Evolutionary conservation across 2,329 filamentous ascomycete species (phyloP), one percentile per base, ranked within the genome.

Genomic region (Xylaria hypoxylon): DNA sequence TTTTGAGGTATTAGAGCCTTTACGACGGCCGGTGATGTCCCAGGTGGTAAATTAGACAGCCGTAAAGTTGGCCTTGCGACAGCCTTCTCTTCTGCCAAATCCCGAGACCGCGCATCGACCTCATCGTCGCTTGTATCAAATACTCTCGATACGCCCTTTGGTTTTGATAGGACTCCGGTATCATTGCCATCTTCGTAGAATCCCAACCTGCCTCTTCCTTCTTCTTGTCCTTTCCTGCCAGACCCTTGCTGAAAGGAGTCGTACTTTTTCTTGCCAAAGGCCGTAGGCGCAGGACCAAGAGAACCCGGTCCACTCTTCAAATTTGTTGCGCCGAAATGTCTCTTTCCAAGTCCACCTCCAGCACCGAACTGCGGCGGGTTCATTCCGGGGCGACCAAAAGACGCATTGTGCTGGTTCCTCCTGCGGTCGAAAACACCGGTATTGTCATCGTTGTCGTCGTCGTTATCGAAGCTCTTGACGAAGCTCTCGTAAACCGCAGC

Each of bases 401-500:
- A 38, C 55, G 74, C 53, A 28, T 35, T 66, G 31, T 64, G 62
- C 22, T 71, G 72, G 17, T 7, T 42, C 17, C 45, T 66, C 22
- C 8, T 52, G n/a, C 71, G 53, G 68, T 67, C 44, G 65, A 68
- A 57, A n/a, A 55, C 42, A 47, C 71, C 63, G 28, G 59, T 52
- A 61, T 71, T 67, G 42, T 73, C 75, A 26, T 80, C 77, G 65
- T 85, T 82, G 45, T 85, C 83, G 28, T 86, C 86, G 42, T 90
- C 87, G 67, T 90, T 87, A 68, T 89, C 89, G 73, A 92, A 92
- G 62, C 86, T 93, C 79, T 95, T 95, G 63, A 96, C 88, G 72
- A 97, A 97, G 71, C 95, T 93, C 72, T 93, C 89, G 78, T 94
- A 92, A 0, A 94, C 93, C 26, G 93, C 93, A 24, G 92, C 92